phyloP scores from a whole-genome alignment of 2,329 filamentous ascomycete species.

The Penicillium brasilianum region DNA sequence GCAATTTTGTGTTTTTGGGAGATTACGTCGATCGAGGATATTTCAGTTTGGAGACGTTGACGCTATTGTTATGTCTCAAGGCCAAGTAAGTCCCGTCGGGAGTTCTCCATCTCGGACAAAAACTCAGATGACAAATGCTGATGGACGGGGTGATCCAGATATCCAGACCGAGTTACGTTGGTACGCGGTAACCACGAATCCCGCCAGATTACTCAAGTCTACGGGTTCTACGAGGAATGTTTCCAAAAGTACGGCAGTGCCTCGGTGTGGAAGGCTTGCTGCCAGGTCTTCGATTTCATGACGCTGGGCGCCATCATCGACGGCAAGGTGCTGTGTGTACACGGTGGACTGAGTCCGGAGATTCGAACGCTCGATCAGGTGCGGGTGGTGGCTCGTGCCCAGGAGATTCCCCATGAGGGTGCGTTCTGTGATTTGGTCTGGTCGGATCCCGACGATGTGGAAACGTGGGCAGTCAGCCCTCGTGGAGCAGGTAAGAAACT shows the following conservation, averaged over 20 bases:
- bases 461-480: conserved; percentile 72
- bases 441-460: conserved; percentile 74
- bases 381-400: conserved; percentile 72
- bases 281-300: conserved; percentile 78
- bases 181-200: conserved; percentile 78
- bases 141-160: conserved; percentile 50
- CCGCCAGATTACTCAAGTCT: conserved; percentile 77
- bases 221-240: conserved; percentile 80
- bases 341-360: conserved; percentile 73
- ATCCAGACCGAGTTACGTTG: conserved; percentile 73
- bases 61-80: conserved; percentile 73
- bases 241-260: conserved; percentile 78
- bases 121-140: conserved; percentile 7
- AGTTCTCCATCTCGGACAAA: not conserved
- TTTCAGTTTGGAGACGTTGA: conserved; percentile 75
- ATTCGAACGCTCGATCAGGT: conserved; percentile 78
- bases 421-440: conserved; percentile 78
- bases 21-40: conserved; percentile 78
- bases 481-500: conserved; percentile 63
- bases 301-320: conserved; percentile 75
- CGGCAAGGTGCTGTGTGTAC: conserved; percentile 74
- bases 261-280: conserved; percentile 79
- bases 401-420: conserved; percentile 77
- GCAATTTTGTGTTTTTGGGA: conserved; percentile 74
- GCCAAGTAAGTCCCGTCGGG: conserved; percentile 60